Evolutionary conservation across 768 basidiomycete species (phyloP), one percentile per base, ranked within the genome.

Genomic region (Termitomyces bulborhizus): DNA sequence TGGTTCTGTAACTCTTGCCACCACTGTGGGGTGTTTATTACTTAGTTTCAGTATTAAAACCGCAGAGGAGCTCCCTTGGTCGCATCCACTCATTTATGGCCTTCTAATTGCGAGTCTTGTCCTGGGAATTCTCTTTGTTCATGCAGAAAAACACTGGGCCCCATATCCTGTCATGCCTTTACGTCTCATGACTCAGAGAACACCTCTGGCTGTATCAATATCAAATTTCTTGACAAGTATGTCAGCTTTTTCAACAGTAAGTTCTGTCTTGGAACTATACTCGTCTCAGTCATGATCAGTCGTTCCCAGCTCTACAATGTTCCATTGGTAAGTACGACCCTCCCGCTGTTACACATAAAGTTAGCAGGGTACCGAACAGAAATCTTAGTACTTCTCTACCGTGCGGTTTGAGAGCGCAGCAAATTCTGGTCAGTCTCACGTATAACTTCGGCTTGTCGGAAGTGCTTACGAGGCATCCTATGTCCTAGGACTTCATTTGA

Each of bases 111-210:
- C 73, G 41, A 87, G 90, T 61, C 69, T 69, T 46, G 57, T 86
- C 21, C 85, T 76, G 50, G 74, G 76, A 9, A 60, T 73, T 6
- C 62, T 75, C 2, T 98, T 99, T 68, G 66, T 95, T 31, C 66
- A 82, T 45, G 90, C 91, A 26, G 96, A 99, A 71, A 83, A 84
- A 54, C 76, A 79, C 60, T 84, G 81, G 75, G 84, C 90, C 3
- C 77, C 81, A 3, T 90, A 88, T 67, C 97, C 97, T 15, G 88
- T 98, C 50, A 88, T 99, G 85, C 96, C 96, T 46, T 71, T 97
- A 59, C 81, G 81, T 51, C 72, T 95, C 54, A 79, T 95, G 34
- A 81, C 77, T 32, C 82, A 85, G 64, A 76, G 93, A 53, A 94
- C 90, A 24, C 91, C 92, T 4, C 69, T 93, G 18, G 86, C 89